Percentiles rank a stretch among this genome's conserved stretches.
Evolutionary conservation across 345 rosid species (phyloP).

Genomic region (Eucalyptus globulus): DNA sequence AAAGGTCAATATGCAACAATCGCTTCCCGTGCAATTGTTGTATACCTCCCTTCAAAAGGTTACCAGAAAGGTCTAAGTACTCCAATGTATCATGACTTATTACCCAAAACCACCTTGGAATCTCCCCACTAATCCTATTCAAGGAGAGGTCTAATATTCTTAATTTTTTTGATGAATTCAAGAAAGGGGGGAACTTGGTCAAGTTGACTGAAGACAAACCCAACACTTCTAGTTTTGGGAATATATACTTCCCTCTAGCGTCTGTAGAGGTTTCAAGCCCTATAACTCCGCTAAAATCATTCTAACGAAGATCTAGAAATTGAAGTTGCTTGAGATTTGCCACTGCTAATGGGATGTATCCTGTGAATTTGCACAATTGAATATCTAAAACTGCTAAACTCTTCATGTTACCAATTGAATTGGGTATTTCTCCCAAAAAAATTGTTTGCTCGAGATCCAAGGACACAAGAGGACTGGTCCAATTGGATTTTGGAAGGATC

Average conservation of each 20-base stretch:
- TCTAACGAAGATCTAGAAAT: background rate
- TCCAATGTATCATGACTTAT: background rate
- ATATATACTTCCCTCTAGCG: background rate
- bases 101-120: constrained; percentile 1
- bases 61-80: background rate
- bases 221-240: background rate
- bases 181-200: background rate
- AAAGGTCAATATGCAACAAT: background rate
- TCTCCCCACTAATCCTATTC: constrained; percentile 2
- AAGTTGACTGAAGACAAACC: background rate
- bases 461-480: background rate
- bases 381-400: background rate
- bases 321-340: background rate
- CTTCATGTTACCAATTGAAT: background rate
- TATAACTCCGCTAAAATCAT: background rate
- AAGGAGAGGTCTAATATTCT: background rate
- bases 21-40: background rate
- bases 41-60: background rate
- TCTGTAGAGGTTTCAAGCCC: background rate
- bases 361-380: background rate
- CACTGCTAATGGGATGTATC: background rate
- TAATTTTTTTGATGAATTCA: background rate
- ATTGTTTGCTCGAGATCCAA: background rate
- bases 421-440: too few species aligned
- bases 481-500: background rate